These are phyloP conservation scores for Symbiotaphrina buchneri DNA, from an alignment of 495 filamentous ascomycete species.

Conservation along the genomic window DNA sequence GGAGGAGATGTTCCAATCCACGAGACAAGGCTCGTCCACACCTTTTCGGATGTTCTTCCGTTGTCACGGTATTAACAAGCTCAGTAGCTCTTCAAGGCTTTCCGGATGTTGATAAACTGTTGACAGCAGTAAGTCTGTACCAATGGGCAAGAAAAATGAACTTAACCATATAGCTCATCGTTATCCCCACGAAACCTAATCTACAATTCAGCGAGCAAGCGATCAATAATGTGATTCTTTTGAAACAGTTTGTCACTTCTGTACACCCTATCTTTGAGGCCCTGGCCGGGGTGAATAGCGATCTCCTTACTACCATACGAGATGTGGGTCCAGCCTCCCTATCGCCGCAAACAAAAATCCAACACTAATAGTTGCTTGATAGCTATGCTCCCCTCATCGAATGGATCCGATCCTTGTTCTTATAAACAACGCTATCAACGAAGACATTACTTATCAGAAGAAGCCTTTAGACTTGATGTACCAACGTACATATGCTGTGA, in stretches of 20 bases:
- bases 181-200: slow-evolving; percentile 39
- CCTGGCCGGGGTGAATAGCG: slow-evolving; percentile 38
- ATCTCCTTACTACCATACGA: slow-evolving; percentile 39
- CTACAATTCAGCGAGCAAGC: slow-evolving; percentile 51
- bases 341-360: background rate
- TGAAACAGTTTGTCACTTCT: slow-evolving; percentile 58
- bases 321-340: slow-evolving; percentile 17
- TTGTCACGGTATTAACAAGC: too few species aligned
- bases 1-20: slow-evolving; percentile 68
- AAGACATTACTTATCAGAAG: slow-evolving; percentile 55
- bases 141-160: slow-evolving; percentile 3
- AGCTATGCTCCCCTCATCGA: slow-evolving; percentile 41
- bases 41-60: slow-evolving; percentile 2
- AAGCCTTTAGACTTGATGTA: slow-evolving; percentile 73
- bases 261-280: slow-evolving; percentile 46
- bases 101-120: slow-evolving; percentile 42
- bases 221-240: slow-evolving; percentile 66
- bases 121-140: slow-evolving; percentile 26
- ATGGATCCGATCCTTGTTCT: slow-evolving; percentile 32
- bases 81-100: slow-evolving; percentile 44
- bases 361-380: slow-evolving; percentile 4
- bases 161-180: slow-evolving; percentile 32
- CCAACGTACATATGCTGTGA: slow-evolving; percentile 82
- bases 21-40: slow-evolving; percentile 31
- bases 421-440: slow-evolving; percentile 55